phyloP scores from a whole-genome alignment of 2,329 filamentous ascomycete genomes.

The Penicillium sp. region DNA sequence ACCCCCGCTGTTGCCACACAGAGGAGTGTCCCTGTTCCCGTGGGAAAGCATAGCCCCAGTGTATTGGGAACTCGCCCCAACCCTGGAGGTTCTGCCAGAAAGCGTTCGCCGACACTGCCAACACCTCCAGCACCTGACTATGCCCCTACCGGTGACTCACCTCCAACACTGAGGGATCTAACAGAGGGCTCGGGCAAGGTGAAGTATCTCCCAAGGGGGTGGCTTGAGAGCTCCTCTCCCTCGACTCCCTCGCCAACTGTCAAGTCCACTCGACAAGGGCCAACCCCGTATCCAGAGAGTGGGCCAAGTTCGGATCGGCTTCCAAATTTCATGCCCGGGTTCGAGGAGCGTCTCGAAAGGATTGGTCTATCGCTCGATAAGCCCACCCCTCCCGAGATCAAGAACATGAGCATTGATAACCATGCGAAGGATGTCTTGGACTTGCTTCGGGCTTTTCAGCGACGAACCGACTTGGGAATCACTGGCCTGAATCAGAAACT shows the following conservation, averaged over 20 bases:
- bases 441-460: slow-evolving; percentile 20
- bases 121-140: neutral
- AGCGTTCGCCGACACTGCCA: neutral
- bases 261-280: neutral
- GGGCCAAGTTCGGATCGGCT: neutral
- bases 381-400: neutral
- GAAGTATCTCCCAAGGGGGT: slow-evolving; percentile 19
- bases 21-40: neutral
- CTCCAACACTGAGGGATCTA: slow-evolving; percentile 10
- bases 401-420: neutral
- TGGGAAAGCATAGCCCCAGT: neutral
- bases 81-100: neutral
- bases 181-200: slow-evolving; percentile 14
- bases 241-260: neutral
- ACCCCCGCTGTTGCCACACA: neutral
- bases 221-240: slow-evolving; percentile 5
- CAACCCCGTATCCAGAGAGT: neutral
- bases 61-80: slow-evolving; percentile 1
- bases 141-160: slow-evolving; percentile 8
- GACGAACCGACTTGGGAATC: slow-evolving; percentile 15
- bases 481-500: slow-evolving; percentile 15
- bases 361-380: neutral
- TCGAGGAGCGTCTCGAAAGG: slow-evolving; percentile 24
- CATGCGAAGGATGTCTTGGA: slow-evolving; percentile 21
- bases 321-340: slow-evolving; percentile 12